A percentile compares a stretch with the other conserved stretches of the same genome.
Conservation (phyloP, 495 filamentous ascomycete genomes). For the Acidomyces sp. region DNA sequence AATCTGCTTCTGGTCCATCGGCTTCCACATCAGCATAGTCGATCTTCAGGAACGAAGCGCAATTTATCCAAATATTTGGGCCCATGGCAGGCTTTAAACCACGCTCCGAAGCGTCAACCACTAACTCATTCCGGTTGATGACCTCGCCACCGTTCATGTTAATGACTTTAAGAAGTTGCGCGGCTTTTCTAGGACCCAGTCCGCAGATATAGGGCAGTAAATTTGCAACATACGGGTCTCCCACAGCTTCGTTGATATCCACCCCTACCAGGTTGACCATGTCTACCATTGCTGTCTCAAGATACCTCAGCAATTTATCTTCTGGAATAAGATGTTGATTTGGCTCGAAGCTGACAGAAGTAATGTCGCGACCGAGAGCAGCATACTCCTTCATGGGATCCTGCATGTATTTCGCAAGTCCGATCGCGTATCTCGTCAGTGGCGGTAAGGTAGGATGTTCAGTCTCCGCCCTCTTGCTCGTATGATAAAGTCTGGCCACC, state of each 20-base stretch:
- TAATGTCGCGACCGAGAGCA: constrained; percentile 72
- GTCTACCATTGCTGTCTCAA: constrained; percentile 91
- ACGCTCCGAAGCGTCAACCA: constrained; percentile 71
- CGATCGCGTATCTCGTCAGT: constrained; percentile 77
- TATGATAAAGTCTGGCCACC: constrained; percentile 84
- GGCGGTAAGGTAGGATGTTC: constrained; percentile 70
- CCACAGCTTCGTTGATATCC: constrained; percentile 81
- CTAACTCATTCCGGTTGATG: constrained; percentile 65
- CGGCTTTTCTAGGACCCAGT: constrained; percentile 83
- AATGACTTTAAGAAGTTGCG: constrained; percentile 74
- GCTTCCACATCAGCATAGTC: constrained; percentile 68
- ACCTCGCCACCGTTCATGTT: constrained; percentile 78
- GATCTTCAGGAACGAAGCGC: constrained; percentile 85
- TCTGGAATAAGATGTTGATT: constrained; percentile 77
- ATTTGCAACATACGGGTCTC: constrained; percentile 64
- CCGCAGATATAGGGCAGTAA: constrained; percentile 86
- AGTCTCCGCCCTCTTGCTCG: constrained; percentile 62
- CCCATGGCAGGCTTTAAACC: constrained; percentile 68
- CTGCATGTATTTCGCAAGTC: constrained; percentile 78
- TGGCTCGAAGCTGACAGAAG: constrained; percentile 74
- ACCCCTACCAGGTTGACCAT: constrained; percentile 96
- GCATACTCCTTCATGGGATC: constrained; percentile 93
- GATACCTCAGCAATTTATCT: constrained; percentile 68
- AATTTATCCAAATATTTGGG: constrained; percentile 86
- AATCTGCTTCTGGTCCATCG: constrained; percentile 51